These are phyloP conservation scores for Schizochytrium sp. DNA, from an alignment of 108 stramenopile genomes.

Conservation along the genomic window DNA sequence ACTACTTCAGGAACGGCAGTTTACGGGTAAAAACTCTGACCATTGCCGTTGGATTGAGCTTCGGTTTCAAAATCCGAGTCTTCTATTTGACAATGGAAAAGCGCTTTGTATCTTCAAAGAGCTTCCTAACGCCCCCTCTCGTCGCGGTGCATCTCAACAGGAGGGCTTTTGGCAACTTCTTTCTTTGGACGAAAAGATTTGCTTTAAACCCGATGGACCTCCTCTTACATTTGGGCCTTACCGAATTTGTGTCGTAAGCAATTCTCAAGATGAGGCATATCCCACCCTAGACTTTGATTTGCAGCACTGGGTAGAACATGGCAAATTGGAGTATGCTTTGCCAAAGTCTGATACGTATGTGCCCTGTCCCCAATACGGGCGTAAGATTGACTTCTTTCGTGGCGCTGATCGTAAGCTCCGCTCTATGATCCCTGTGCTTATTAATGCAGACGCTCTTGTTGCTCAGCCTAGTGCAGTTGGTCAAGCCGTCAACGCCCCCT, in stretches of 20 bases:
- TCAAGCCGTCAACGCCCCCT: too few relatives aligned
- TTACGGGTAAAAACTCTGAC: neutral
- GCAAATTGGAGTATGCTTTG: neutral
- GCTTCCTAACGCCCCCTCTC: neutral
- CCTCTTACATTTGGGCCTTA: neutral
- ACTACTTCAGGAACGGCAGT: neutral
- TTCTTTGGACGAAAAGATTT: neutral
- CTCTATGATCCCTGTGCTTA: neutral
- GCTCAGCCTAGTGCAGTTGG: too few relatives aligned
- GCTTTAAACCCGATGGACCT: neutral
- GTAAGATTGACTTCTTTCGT: neutral
- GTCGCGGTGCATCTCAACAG: neutral
- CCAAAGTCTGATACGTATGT: neutral
- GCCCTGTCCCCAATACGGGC: conserved; percentile 25
- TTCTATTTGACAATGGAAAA: neutral
- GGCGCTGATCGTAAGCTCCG: neutral
- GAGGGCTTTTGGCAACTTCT: neutral
- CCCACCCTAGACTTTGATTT: neutral
- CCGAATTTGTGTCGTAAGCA: neutral
- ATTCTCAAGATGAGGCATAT: neutral
- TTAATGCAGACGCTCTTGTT: neutral
- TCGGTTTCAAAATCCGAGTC: conserved; percentile 12
- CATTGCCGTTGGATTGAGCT: conserved; percentile 7
- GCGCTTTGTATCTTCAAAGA: conserved; percentile 5
- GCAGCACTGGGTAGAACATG: neutral